Evolutionary conservation across 2,329 filamentous ascomycete species (phyloP), one percentile per base, ranked within the genome.

Genomic region (Hymenoscyphus occultus): DNA sequence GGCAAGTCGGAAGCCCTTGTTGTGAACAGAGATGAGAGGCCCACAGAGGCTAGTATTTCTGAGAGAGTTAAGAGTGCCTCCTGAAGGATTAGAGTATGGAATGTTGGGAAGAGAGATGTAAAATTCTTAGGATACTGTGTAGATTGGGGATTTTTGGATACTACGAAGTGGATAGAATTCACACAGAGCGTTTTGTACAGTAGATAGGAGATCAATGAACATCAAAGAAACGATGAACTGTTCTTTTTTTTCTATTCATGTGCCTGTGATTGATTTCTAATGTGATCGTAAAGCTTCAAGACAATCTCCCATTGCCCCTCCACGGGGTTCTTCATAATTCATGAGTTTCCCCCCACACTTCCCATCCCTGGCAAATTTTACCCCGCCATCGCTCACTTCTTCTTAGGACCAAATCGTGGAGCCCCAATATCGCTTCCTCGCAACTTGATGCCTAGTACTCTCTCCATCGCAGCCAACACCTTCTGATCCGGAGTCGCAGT

Each of bases 361-460:
- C 42, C 56, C 59, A 56, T 63, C 54, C 61, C 58, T 56, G 40
- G 65, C 60, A 51, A 51, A 28, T 28, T 51, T 51, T 51, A 51
- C 45, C 45, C 45, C 45, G 45, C 45, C 45, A 51, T 51, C 19
- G 45, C 45, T 51, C 70, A 65, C 60, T 71, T 69, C 64, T 74
- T 74, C 66, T 73, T 74, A 70, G 87, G 83, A 66, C 82, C 86
- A 78, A 95, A 91, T 81, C 89, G 90, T 73, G 92, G 91, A 77
- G 87, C 83, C 68, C 93, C 94, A 77, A 97, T 95, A 80, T 94
- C 91, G 74, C 82, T 83, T 65, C 95, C 92, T 71, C 93, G 85
- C 75, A 97, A 84, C 82, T 96, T 92, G 74, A 97, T 86, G 74
- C 95, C 94, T 77, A 97, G 86, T 68, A 91, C 87, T 63, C 89